Conservation (phyloP, 2,329 filamentous ascomycete species). For the Cercospora beticola region DNA sequence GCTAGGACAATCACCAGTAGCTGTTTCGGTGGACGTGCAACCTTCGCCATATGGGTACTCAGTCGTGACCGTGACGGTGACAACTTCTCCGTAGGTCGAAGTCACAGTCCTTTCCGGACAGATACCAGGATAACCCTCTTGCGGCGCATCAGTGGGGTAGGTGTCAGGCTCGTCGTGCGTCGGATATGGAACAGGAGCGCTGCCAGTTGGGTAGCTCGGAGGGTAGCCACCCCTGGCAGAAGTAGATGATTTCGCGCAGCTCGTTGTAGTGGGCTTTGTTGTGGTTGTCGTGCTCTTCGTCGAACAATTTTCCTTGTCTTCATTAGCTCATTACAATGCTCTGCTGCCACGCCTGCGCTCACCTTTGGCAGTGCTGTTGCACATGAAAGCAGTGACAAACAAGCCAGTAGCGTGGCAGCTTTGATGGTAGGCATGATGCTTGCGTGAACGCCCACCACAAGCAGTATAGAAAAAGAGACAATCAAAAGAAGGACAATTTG, state of each 20-base stretch:
- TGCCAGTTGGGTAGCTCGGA: background rate
- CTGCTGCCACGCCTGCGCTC: background rate
- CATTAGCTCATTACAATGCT: background rate
- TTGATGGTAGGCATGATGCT: background rate
- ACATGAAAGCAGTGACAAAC: background rate
- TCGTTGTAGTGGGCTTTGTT: background rate
- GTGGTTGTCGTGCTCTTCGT: background rate
- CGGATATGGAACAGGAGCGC: background rate
- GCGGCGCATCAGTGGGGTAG: background rate
- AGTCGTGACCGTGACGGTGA: background rate
- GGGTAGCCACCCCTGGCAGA: background rate
- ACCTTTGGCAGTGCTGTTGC: background rate
- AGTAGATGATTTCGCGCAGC: background rate
- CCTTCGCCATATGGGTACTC: background rate
- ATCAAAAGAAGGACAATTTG: background rate
- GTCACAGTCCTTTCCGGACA: slow-evolving; percentile 5
- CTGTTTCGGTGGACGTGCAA: background rate
- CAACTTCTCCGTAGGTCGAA: background rate
- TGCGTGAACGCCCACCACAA: background rate
- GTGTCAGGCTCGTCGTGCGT: background rate
- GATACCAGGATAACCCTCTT: background rate
- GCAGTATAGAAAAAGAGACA: background rate
- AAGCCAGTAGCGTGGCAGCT: background rate
- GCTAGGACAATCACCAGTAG: background rate
- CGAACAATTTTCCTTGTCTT: background rate